Conservation (phyloP, 371 early-diverging fungal species). For the Mycotypha africana region DNA sequence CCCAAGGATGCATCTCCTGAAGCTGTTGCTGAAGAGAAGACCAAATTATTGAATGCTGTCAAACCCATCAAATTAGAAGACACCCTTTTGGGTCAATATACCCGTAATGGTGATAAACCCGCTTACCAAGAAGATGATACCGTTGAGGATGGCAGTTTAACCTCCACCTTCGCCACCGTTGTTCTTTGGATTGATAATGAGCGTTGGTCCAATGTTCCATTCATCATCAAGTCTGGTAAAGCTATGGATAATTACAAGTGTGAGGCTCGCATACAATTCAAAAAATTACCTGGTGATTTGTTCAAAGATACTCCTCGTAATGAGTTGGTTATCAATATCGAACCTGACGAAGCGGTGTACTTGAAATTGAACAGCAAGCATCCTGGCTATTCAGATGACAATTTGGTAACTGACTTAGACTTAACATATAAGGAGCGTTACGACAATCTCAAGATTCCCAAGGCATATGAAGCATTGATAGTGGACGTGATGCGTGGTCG, state of each 20-base stretch:
- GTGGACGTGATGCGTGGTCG: constrained; percentile 88
- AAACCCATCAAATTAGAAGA: constrained; percentile 72
- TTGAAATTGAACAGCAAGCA: constrained; percentile 93
- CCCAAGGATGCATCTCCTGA: constrained; percentile 77
- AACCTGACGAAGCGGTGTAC: constrained; percentile 93
- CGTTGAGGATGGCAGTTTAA: constrained; percentile 65
- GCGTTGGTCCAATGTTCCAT: constrained; percentile 95
- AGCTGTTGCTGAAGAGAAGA: constrained; percentile 88
- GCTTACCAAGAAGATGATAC: constrained; percentile 91
- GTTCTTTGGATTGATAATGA: constrained; percentile 88
- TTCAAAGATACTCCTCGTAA: constrained; percentile 76
- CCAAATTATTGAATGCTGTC: constrained; percentile 77
- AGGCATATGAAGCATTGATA: constrained; percentile 92
- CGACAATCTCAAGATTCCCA: constrained; percentile 83
- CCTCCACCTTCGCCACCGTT: constrained; percentile 91
- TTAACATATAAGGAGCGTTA: constrained; percentile 85
- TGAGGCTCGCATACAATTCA: constrained; percentile 94
- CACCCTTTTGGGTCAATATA: constrained; percentile 86
- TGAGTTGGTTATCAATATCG: constrained; percentile 93
- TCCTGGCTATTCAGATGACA: constrained; percentile 65
- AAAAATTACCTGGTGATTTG: constrained; percentile 75
- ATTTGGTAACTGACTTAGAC: constrained; percentile 88
- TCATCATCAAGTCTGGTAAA: constrained; percentile 94
- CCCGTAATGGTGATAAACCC: constrained; percentile 68
- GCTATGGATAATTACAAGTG: constrained; percentile 88